These are phyloP conservation scores for Mucor sp. DNA, from an alignment of 371 early-diverging fungal genomes.

Conservation along the genomic window DNA sequence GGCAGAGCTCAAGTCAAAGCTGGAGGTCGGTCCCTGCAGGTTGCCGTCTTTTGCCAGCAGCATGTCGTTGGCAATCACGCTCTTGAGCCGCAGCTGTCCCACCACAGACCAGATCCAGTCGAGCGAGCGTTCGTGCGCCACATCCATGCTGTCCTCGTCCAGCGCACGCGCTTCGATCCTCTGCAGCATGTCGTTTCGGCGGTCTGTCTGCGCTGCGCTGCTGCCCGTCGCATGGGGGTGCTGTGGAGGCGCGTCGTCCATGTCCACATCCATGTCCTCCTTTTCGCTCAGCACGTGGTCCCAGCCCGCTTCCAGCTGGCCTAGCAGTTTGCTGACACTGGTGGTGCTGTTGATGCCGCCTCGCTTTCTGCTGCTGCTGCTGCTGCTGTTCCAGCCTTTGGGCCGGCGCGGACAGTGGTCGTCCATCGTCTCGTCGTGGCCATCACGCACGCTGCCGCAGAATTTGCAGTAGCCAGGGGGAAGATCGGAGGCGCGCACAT, in stretches of 20 bases:
- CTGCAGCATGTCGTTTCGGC: slow-evolving; percentile 4
- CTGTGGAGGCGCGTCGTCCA: slow-evolving; percentile 18
- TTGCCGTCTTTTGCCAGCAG: slow-evolving; percentile 37
- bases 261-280: slow-evolving; percentile 40
- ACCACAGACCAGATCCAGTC: slow-evolving; percentile 55
- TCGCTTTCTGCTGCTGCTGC: slow-evolving; percentile 29
- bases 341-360: slow-evolving; percentile 32
- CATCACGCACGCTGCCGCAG: slow-evolving; percentile 40
- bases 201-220: background rate
- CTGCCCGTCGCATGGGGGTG: too few species aligned
- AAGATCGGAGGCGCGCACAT: slow-evolving; percentile 6
- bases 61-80: slow-evolving; percentile 46
- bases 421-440: slow-evolving; percentile 21
- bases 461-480: slow-evolving; percentile 39
- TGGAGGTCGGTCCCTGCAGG: slow-evolving; percentile 26
- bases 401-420: slow-evolving; percentile 38
- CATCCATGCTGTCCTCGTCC: slow-evolving; percentile 14
- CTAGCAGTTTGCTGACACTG: slow-evolving; percentile 28
- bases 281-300: slow-evolving; percentile 35
- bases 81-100: slow-evolving; percentile 37
- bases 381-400: slow-evolving; percentile 34
- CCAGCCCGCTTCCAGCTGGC: slow-evolving; percentile 37
- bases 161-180: slow-evolving; percentile 5
- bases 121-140: slow-evolving; percentile 33
- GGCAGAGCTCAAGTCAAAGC: slow-evolving; percentile 31